Evolutionary conservation across 2,329 filamentous ascomycete genomes (phyloP).

Genomic region (Xylogone sp.): DNA sequence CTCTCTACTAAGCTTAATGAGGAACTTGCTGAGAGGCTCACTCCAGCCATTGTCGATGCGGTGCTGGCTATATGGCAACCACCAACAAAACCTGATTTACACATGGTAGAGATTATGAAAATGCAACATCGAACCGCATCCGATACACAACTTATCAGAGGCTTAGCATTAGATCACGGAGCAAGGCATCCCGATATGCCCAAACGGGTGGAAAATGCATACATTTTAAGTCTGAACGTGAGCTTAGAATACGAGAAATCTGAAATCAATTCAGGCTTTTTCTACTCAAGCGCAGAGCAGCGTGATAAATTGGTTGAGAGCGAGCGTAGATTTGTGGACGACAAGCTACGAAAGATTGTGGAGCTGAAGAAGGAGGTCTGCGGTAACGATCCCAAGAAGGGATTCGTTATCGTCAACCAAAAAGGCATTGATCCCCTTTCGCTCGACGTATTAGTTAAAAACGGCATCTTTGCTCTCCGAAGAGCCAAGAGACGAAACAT

Average conservation of each 20-base stretch:
- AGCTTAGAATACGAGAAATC: conserved; percentile 98
- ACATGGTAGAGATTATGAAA: conserved; percentile 99
- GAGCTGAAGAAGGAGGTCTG: conserved; percentile 98
- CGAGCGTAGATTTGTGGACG: conserved; percentile 91
- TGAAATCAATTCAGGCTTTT: conserved; percentile 98
- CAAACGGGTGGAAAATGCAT: conserved; percentile 91
- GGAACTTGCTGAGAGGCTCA: conserved; percentile 84
- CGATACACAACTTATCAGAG: conserved; percentile 92
- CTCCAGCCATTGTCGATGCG: conserved; percentile 91
- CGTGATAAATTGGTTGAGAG: conserved; percentile 97
- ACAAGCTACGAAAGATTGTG: conserved; percentile 95
- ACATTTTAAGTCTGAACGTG: conserved; percentile 92
- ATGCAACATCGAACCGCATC: conserved; percentile 98
- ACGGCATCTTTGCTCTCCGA: conserved; percentile 90
- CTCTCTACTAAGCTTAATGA: conserved; percentile 93
- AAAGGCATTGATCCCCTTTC: conserved; percentile 98
- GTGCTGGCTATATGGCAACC: conserved; percentile 91
- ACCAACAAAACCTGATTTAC: conserved; percentile 88
- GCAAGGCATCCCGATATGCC: conserved; percentile 98
- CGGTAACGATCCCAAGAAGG: conserved; percentile 87
- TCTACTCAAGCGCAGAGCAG: conserved; percentile 96
- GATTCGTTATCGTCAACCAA: conserved; percentile 97
- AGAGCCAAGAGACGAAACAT: conserved; percentile 98
- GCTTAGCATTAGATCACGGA: conserved; percentile 90
- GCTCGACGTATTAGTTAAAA: conserved; percentile 94